phyloP scores from a whole-genome alignment of 495 filamentous ascomycete species.

The Pyrenula aspistea region DNA sequence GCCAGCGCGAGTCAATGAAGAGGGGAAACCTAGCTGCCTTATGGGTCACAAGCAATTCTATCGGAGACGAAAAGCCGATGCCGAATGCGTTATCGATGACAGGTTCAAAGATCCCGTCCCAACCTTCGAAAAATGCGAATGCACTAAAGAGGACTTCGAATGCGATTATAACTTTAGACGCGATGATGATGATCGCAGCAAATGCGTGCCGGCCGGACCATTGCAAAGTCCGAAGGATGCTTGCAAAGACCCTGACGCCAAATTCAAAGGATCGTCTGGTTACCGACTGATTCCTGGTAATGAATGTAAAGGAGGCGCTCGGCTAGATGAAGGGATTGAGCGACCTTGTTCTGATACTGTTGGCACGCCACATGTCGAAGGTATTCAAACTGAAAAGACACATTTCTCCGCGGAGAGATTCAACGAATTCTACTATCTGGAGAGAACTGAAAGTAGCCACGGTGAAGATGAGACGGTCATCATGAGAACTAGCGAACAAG shows the following conservation, averaged over 20 bases:
- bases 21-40: conserved; percentile 72
- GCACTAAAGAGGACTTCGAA: conserved; percentile 75
- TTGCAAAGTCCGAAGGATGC: conserved; percentile 39
- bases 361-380: conserved; percentile 37
- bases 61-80: conserved; percentile 66
- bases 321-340: conserved; percentile 31
- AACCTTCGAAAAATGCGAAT: conserved; percentile 59
- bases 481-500: conserved; percentile 51
- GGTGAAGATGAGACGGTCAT: conserved; percentile 74
- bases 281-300: conserved; percentile 91
- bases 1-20: conserved; percentile 68
- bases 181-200: conserved; percentile 45
- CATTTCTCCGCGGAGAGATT: conserved; percentile 45
- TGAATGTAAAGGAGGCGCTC: conserved; percentile 45
- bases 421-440: conserved; percentile 66
- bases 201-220: conserved; percentile 49
- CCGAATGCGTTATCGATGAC: conserved; percentile 78
- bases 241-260: conserved; percentile 57
- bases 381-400: conserved; percentile 41
- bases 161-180: conserved; percentile 82
- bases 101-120: conserved; percentile 65
- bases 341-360: conserved; percentile 36
- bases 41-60: conserved; percentile 92
- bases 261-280: conserved; percentile 72
- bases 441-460: conserved; percentile 53